phyloP scores from a whole-genome alignment of 2,329 filamentous ascomycete genomes.

The Trichoderma sp. region DNA sequence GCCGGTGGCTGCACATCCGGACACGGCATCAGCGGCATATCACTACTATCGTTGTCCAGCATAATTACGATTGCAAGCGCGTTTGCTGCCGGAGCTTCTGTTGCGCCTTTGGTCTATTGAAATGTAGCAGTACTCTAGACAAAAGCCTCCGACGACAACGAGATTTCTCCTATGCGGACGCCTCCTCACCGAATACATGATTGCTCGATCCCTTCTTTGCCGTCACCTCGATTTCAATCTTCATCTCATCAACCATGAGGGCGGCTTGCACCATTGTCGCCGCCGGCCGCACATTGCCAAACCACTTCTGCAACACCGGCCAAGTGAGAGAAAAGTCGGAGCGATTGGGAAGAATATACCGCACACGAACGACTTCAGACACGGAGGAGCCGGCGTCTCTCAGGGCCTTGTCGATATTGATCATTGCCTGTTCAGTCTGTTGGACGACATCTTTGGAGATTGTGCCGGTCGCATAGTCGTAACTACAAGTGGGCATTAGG shows the following conservation, averaged over 20 bases:
- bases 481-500: slow-evolving; percentile 34
- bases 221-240: slow-evolving; percentile 44
- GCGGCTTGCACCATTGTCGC: slow-evolving; percentile 52
- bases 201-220: slow-evolving; percentile 32
- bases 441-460: slow-evolving; percentile 45
- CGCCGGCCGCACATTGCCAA: slow-evolving; percentile 48
- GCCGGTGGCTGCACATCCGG: slow-evolving; percentile 67
- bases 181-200: neutral
- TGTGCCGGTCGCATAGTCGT: slow-evolving; percentile 47
- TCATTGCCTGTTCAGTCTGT: slow-evolving; percentile 49
- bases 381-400: slow-evolving; percentile 41
- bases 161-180: neutral
- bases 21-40: slow-evolving; percentile 65
- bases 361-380: slow-evolving; percentile 49
- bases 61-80: slow-evolving; percentile 57
- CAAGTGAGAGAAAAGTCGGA: slow-evolving; percentile 47
- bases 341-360: slow-evolving; percentile 49
- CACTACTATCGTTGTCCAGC: slow-evolving; percentile 59
- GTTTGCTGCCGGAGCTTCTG: slow-evolving; percentile 49
- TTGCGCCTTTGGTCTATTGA: slow-evolving; percentile 31
- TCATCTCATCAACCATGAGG: slow-evolving; percentile 49
- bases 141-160: neutral
- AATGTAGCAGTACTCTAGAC: neutral
- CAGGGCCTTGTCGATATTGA: slow-evolving; percentile 46
- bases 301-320: slow-evolving; percentile 48